These are phyloP conservation scores for Apophysomyces ossiformis DNA, from an alignment of 371 early-diverging fungal species.

Conservation along the genomic window DNA sequence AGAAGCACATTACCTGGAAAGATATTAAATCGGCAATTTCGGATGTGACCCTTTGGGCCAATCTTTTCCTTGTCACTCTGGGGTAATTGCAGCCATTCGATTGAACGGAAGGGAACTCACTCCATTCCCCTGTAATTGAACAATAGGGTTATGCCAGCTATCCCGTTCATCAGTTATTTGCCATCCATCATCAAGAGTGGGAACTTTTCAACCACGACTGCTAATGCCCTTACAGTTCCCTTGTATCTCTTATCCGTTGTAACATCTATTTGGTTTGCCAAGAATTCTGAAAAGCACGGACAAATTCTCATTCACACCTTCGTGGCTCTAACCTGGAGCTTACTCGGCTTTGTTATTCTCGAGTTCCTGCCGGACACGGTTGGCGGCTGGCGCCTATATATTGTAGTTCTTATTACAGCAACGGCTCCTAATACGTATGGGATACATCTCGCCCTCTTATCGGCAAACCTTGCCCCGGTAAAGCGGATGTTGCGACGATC, in stretches of 20 bases:
- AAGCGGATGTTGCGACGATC: neutral
- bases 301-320: conserved; percentile 51
- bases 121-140: neutral
- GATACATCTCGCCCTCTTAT: conserved; percentile 53
- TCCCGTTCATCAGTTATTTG: conserved; percentile 49
- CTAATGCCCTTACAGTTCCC: conserved; percentile 60
- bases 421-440: conserved; percentile 49
- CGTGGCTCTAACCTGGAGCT: conserved; percentile 42
- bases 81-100: neutral
- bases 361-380: conserved; percentile 45
- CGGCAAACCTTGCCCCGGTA: conserved; percentile 49
- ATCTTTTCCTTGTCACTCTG: conserved; percentile 43
- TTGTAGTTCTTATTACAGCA: conserved; percentile 32
- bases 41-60: conserved; percentile 47
- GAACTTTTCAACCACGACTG: conserved; percentile 49
- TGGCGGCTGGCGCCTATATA: conserved; percentile 46
- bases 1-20: conserved; percentile 27
- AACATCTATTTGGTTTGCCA: conserved; percentile 47
- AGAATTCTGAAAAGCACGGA: conserved; percentile 47
- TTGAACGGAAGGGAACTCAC: neutral
- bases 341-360: conserved; percentile 41
- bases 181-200: conserved; percentile 56
- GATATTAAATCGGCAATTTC: conserved; percentile 37
- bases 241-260: conserved; percentile 47
- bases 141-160: conserved; percentile 39